Percentiles rank a stretch among this genome's conserved stretches.
These are phyloP conservation scores for Piper betle DNA, from an alignment of 164 flowering plant species.

Conservation along the genomic window DNA sequence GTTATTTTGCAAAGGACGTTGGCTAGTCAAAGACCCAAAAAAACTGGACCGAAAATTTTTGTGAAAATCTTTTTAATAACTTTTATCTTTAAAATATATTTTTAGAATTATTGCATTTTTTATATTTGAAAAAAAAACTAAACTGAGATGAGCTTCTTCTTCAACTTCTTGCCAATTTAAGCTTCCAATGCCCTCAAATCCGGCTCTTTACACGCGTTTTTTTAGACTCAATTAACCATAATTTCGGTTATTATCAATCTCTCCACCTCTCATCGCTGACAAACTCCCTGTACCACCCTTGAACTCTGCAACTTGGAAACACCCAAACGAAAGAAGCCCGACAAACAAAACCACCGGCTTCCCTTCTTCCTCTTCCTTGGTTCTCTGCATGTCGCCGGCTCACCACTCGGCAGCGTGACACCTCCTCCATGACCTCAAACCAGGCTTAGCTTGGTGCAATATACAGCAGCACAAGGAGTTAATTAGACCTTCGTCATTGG, in stretches of 20 bases:
- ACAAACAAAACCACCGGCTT: neutral
- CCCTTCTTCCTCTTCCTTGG: neutral
- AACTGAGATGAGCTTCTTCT: too few relatives aligned
- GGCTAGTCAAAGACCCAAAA: too few relatives aligned
- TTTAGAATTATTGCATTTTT: too few relatives aligned
- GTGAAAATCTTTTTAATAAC: too few relatives aligned
- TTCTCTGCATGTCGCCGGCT: slow-evolving; percentile 5
- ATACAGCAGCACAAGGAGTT: slow-evolving; percentile 7
- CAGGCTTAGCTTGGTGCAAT: neutral
- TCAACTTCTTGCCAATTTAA: neutral
- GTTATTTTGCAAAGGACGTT: too few relatives aligned
- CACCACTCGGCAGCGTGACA: neutral
- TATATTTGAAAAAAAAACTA: too few relatives aligned
- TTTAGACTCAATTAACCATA: slow-evolving; percentile 4
- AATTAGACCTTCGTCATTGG: slow-evolving; percentile 1
- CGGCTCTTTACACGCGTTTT: slow-evolving; percentile 7
- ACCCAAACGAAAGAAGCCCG: neutral
- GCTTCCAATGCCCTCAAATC: neutral
- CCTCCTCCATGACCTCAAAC: slow-evolving; percentile 1
- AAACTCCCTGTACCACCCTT: slow-evolving; percentile 4
- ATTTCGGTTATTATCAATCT: slow-evolving; percentile 5
- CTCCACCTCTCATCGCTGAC: slow-evolving; percentile 16
- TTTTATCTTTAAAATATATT: too few relatives aligned
- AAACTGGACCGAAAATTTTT: too few relatives aligned
- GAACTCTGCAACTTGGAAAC: neutral